Percentiles rank a stretch among this genome's conserved stretches.
Conservation (phyloP, 768 basidiomycete genomes). For the Mycena latifolia region DNA sequence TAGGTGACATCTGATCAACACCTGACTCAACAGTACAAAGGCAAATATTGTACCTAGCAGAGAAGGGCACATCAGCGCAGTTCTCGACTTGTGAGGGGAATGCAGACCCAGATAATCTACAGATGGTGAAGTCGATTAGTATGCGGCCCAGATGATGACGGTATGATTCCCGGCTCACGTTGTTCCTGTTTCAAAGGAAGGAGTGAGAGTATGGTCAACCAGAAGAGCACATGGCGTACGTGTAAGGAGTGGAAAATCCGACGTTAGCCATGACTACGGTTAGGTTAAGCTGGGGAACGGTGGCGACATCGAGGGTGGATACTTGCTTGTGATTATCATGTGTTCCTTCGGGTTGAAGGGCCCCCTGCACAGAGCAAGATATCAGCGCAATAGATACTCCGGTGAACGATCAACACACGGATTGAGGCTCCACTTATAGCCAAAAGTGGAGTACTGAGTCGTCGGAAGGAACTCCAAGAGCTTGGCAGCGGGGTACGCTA, state of each 20-base stretch:
- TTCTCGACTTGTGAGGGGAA: too few relatives aligned
- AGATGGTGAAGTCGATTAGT: too few relatives aligned
- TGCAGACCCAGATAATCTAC: slow-evolving; percentile 64
- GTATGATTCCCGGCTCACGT: too few relatives aligned
- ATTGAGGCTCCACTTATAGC: slow-evolving; percentile 63
- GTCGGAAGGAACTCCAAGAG: slow-evolving; percentile 46
- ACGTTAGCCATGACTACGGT: slow-evolving; percentile 62
- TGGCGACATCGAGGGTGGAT: too few relatives aligned
- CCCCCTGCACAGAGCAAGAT: slow-evolving; percentile 45
- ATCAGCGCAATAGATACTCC: background rate
- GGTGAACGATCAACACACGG: slow-evolving; percentile 42
- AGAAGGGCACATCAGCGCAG: too few relatives aligned
- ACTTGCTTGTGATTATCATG: too few relatives aligned
- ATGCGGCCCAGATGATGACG: too few relatives aligned
- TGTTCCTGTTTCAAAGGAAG: too few relatives aligned
- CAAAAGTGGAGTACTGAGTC: slow-evolving; percentile 54
- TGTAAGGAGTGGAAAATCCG: slow-evolving; percentile 58
- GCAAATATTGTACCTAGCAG: slow-evolving; percentile 59
- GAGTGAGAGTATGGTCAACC: background rate
- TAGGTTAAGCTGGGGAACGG: too few relatives aligned
- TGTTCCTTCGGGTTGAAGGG: slow-evolving; percentile 78
- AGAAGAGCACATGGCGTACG: slow-evolving; percentile 52
- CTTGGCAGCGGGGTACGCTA: slow-evolving; percentile 59
- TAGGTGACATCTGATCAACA: too few relatives aligned
- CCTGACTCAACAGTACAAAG: slow-evolving; percentile 48